Base-by-base conservation (phyloP, 1,139 yeast genomes). In the Pichia sp. region DNA sequence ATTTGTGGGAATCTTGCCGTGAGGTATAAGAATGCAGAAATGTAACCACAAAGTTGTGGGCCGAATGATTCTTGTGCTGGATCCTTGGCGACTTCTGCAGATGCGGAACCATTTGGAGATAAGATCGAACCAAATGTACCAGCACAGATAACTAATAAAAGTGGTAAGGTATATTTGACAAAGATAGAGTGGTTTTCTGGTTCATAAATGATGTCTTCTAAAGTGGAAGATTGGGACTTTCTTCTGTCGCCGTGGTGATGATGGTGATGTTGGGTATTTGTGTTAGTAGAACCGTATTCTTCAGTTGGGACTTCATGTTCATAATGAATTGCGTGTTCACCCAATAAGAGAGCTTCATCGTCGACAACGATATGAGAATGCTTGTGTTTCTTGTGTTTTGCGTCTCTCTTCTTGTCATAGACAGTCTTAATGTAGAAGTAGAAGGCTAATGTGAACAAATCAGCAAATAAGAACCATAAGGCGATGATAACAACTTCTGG, bases 1-100 rank as follows among this genome's bases (percentile, higher is more conserved):
- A 86, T 86, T 65, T 86, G 95, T 2, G 95, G 95, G 47, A 86
- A 75, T 53, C 95, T 71, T 2, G 95, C 94, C 9, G 88, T 83
- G 55, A 86, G 72, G 62, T 86, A 86, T 45, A 86, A 70, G 1
- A 71, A 55, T 0, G 95, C 94, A 4, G 90, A 81, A 5, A 79
- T 57, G 65, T 86, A 87, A 8, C 95, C 95, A 55, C 83, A 70
- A 5, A 83, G 57, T 62, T 83, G 89, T 2, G 94, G 85, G 1
- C 86, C 86, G 35, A 76, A 19, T 56, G 45, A n/a, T 18, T 17
- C 28, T 50, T 17, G 50, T 53, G 44, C 45, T 11, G 14, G 2
- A 42, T n/a, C 45, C 10, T 56, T 51, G 2, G 47, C n/a, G 7
- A 17, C 10, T n/a, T 34, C 3, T 11, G 48, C 17, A 15, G 34